Conservation (phyloP, 2,329 filamentous ascomycete species). For the Chaetomium globosum region DNA sequence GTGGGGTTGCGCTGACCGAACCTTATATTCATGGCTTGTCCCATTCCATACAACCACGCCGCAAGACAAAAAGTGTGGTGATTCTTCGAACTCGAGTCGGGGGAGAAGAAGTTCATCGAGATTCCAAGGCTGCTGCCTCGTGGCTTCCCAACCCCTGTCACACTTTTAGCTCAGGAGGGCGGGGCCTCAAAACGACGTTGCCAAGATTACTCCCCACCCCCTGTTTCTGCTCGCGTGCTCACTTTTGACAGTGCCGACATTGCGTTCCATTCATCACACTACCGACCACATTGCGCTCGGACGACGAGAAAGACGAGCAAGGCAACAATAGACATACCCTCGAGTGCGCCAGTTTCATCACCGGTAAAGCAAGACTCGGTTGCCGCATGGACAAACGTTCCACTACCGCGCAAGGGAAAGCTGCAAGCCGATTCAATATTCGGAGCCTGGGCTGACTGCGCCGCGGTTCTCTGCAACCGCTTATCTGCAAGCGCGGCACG, state of each 20-base stretch:
- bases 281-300: background rate
- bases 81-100: background rate
- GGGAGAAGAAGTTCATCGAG: background rate
- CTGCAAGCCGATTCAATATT: constrained; percentile 2
- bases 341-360: background rate
- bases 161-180: constrained; percentile 8
- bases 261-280: background rate
- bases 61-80: background rate
- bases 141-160: constrained; percentile 8
- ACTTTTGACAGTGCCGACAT: background rate
- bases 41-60: constrained; percentile 1
- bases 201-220: background rate
- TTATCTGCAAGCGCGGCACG: background rate
- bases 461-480: constrained; percentile 1
- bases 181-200: background rate
- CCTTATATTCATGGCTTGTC: constrained; percentile 2
- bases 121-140: background rate
- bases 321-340: background rate
- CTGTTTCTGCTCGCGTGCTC: constrained; percentile 13
- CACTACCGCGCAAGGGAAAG: constrained; percentile 1
- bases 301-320: background rate
- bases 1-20: constrained; percentile 1
- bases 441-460: background rate
- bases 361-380: background rate
- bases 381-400: constrained; percentile 5